A percentile compares a stretch with the other conserved stretches of the same genome.
Conservation (phyloP, 2,329 filamentous ascomycete genomes). For the Hypoxylon sp. region DNA sequence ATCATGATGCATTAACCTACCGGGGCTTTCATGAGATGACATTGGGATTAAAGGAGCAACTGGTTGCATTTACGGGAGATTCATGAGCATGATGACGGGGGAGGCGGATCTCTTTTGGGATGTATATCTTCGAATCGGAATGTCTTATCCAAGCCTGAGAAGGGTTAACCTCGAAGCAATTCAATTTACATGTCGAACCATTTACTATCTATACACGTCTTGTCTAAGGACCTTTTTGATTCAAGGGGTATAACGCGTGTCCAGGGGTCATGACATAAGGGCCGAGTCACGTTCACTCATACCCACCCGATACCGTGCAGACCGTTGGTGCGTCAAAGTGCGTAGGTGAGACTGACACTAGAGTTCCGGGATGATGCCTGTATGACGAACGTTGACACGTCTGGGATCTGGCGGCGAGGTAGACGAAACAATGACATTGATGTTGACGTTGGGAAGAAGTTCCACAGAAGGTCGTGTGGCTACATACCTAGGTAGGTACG, state of each 20-base stretch:
- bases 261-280: slow-evolving; percentile 11
- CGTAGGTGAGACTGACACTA: background rate
- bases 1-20: slow-evolving; percentile 47
- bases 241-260: slow-evolving; percentile 3
- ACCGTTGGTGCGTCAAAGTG: background rate
- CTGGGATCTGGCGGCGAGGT: slow-evolving; percentile 1
- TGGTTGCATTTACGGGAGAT: slow-evolving; percentile 46
- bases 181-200: slow-evolving; percentile 25
- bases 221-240: background rate
- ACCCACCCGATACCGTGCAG: background rate
- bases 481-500: slow-evolving; percentile 2
- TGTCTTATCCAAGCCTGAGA: slow-evolving; percentile 12
- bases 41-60: slow-evolving; percentile 40
- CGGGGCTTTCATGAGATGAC: slow-evolving; percentile 38
- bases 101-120: slow-evolving; percentile 32
- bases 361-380: slow-evolving; percentile 28
- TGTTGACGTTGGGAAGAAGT: slow-evolving; percentile 3
- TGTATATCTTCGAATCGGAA: slow-evolving; percentile 36
- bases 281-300: slow-evolving; percentile 14
- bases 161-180: slow-evolving; percentile 21
- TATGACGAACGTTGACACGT: slow-evolving; percentile 18
- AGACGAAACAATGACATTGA: slow-evolving; percentile 12
- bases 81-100: slow-evolving; percentile 47
- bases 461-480: slow-evolving; percentile 35
- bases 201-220: slow-evolving; percentile 6